Evolutionary conservation across 495 filamentous ascomycete species (phyloP).

Genomic region (Chlorociboria aeruginascens): DNA sequence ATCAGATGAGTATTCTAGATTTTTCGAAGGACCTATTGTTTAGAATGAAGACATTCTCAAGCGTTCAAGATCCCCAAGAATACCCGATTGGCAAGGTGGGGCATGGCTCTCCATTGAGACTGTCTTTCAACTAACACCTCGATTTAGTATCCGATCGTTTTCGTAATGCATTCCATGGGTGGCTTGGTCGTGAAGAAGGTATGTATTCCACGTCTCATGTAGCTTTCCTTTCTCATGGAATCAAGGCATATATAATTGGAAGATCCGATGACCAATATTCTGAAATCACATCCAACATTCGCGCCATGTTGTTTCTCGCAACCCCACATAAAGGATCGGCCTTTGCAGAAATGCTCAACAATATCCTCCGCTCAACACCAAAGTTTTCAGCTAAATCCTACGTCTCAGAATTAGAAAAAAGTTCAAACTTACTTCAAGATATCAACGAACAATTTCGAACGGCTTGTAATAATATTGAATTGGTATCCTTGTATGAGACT

Average conservation of each 20-base stretch:
- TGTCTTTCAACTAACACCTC: neutral
- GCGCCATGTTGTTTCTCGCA: slow-evolving; percentile 32
- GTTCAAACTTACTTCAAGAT: slow-evolving; percentile 24
- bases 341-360: slow-evolving; percentile 27
- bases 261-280: slow-evolving; percentile 28
- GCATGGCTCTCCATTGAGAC: neutral
- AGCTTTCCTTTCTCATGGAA: neutral
- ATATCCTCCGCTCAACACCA: slow-evolving; percentile 16
- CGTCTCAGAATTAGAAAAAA: slow-evolving; percentile 23
- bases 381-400: slow-evolving; percentile 1
- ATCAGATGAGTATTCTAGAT: slow-evolving; percentile 18
- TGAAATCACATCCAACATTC: slow-evolving; percentile 23
- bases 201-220: neutral
- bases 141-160: slow-evolving; percentile 25
- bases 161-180: slow-evolving; percentile 33
- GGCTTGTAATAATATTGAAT: slow-evolving; percentile 23
- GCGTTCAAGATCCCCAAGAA: neutral
- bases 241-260: slow-evolving; percentile 24
- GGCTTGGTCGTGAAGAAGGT: slow-evolving; percentile 36
- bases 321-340: slow-evolving; percentile 39
- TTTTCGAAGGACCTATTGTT: slow-evolving; percentile 28
- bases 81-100: neutral
- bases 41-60: neutral
- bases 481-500: slow-evolving; percentile 39
- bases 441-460: slow-evolving; percentile 39